phyloP scores from a whole-genome alignment of 495 filamentous ascomycete genomes.

The Podospora fimiseda region DNA sequence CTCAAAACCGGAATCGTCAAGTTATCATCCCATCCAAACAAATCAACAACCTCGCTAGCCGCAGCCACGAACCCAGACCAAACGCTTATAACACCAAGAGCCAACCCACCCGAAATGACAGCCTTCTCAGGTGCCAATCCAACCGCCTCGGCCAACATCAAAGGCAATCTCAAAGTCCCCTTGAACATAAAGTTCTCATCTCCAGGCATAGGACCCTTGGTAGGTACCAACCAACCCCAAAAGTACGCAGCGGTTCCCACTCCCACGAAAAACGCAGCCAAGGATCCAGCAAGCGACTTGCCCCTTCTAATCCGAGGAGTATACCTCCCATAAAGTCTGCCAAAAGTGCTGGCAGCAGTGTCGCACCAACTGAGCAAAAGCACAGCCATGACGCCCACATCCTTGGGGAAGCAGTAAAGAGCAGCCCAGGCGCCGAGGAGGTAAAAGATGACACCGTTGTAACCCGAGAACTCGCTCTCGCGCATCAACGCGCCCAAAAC shows the following conservation, averaged over 20 bases:
- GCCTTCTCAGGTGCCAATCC: constrained; percentile 40
- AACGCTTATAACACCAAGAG: constrained; percentile 78
- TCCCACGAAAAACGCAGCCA: constrained; percentile 77
- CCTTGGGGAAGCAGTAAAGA: constrained; percentile 84
- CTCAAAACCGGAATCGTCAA: constrained; percentile 91
- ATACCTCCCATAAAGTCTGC: constrained; percentile 77
- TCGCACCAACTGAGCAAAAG: constrained; percentile 96
- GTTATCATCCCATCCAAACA: constrained; percentile 95
- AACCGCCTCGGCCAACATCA: constrained; percentile 42
- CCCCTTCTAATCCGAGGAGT: constrained; percentile 77
- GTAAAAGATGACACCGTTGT: constrained; percentile 96
- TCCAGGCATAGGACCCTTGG: constrained; percentile 56
- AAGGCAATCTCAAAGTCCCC: constrained; percentile 61
- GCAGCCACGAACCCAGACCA: constrained; percentile 83
- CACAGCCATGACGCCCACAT: constrained; percentile 83
- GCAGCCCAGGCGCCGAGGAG: constrained; percentile 83
- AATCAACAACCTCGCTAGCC: constrained; percentile 81
- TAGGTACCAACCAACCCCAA: constrained; percentile 79
- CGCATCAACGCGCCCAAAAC: constrained; percentile 88
- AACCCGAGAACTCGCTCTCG: constrained; percentile 85
- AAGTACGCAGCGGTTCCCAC: constrained; percentile 74
- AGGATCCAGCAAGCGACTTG: constrained; percentile 84
- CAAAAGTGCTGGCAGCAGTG: constrained; percentile 90
- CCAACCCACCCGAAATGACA: constrained; percentile 58
- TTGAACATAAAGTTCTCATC: constrained; percentile 77